Base-by-base conservation (phyloP, 176 grass and related monocot species). In the Ananas comosus region DNA sequence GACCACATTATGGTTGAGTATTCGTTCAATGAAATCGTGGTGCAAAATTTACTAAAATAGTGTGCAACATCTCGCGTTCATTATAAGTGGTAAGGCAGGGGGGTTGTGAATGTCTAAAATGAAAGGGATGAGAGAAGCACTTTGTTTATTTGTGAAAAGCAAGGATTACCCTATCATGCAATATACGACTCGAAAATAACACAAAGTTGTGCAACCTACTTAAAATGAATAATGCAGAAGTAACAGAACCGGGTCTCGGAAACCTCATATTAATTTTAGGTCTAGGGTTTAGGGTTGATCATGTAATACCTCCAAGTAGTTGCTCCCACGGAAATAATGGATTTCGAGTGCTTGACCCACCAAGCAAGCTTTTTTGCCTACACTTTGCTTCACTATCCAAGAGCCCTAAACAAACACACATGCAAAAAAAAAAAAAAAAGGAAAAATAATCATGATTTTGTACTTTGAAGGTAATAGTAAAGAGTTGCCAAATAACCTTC, bases 341-440 rank as follows among this genome's bases (percentile, higher is more conserved):
- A 93, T 91, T 65, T 90, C 87, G 66, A 99, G 80, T 75, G 95
- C 95, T 79, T 91, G 90, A 70, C 94, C 94, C 61, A 99, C 70
- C 74, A 99, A 85, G 70, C 95, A 90, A 57, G 95, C 90, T 90
- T 99, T 99, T 74, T 99, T 88, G 50, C 95, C 95, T 14, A 99
- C 95, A 82, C 95, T 99, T 74, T 99, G 90, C 78, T 99, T 99
- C 71, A 99, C 95, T 8, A 99, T 93, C 95, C 95, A 99, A 74
- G 95, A 93, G 67, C 95, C 95, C 95, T 99, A 76, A 57, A 84
- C 57, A 14, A 29, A 56, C 29, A 73, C 14, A 1, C 33, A 23
- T 23, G 22, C 22, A 23, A 23, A 23, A 23, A 0, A 23, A 23
- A 23, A 23, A 23, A 23, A 23, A 23, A 23, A 1, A 1, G 21